Evolutionary conservation across 805 yeast species (phyloP).

Genomic region (Kluyveromyces wickerhamii): DNA sequence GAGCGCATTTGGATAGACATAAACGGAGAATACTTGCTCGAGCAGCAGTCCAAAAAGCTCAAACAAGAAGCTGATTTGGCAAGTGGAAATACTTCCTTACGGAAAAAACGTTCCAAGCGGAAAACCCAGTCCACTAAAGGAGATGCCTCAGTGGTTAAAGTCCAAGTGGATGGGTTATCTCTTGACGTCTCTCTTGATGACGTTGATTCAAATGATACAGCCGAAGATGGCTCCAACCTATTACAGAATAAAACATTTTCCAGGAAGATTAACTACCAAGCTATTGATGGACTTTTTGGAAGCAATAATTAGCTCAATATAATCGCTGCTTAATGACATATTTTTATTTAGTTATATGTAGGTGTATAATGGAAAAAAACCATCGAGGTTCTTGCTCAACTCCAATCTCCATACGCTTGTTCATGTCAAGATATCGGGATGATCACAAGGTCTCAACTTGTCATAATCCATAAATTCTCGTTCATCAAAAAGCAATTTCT

Average conservation of each 20-base stretch:
- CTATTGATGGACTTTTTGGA: conserved; percentile 49
- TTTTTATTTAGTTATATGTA: background rate
- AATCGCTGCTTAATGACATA: background rate
- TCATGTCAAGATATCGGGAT: too few species aligned
- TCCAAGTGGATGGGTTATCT: conserved; percentile 16
- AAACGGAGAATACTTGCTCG: conserved; percentile 77
- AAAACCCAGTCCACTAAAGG: conserved; percentile 17
- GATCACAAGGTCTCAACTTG: too few species aligned
- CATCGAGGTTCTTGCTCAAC: too few species aligned
- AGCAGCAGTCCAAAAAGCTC: conserved; percentile 76
- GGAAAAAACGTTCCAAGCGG: conserved; percentile 35
- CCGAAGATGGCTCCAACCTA: conserved; percentile 73
- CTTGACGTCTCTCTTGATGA: conserved; percentile 22
- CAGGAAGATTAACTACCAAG: conserved; percentile 83
- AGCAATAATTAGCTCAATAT: conserved; percentile 4
- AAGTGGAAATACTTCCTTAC: conserved; percentile 63
- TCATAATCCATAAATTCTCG: too few species aligned
- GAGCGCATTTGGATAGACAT: conserved; percentile 85
- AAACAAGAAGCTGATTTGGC: conserved; percentile 81
- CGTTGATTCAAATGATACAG: conserved; percentile 40
- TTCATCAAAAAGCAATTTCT: too few species aligned
- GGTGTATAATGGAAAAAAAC: too few species aligned
- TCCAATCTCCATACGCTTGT: too few species aligned
- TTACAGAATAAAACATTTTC: conserved; percentile 69
- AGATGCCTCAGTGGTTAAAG: conserved; percentile 29